Conservation (phyloP, 352 stramenopile genomes). For the Globisporangium camurandrum region DNA sequence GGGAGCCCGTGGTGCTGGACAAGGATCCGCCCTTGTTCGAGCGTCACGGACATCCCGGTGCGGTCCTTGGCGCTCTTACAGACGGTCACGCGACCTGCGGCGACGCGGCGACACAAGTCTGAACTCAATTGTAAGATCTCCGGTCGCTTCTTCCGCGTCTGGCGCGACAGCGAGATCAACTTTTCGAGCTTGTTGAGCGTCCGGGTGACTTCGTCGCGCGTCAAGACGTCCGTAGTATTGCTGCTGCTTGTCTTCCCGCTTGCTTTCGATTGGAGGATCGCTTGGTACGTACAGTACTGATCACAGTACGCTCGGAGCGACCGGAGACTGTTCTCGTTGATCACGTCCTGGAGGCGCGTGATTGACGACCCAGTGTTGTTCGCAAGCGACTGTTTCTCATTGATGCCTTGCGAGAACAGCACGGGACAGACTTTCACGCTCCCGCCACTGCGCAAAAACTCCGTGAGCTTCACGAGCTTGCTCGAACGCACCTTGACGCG, state of each 20-base stretch:
- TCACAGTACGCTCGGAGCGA: slow-evolving; percentile 63
- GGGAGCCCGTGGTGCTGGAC: slow-evolving; percentile 70
- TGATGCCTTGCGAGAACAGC: slow-evolving; percentile 88
- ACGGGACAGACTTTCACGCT: slow-evolving; percentile 63
- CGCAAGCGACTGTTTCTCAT: slow-evolving; percentile 89
- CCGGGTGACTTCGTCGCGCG: slow-evolving; percentile 47
- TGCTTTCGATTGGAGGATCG: slow-evolving; percentile 32
- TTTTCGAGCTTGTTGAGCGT: slow-evolving; percentile 60
- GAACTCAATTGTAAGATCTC: slow-evolving; percentile 84
- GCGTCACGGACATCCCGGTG: slow-evolving; percentile 96
- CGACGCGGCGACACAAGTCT: slow-evolving; percentile 72
- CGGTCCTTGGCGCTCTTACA: slow-evolving; percentile 98
- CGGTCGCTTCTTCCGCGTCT: slow-evolving; percentile 74
- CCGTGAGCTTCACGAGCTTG: slow-evolving; percentile 63
- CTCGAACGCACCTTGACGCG: slow-evolving; percentile 66
- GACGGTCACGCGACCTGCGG: slow-evolving; percentile 89
- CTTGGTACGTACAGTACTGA: slow-evolving; percentile 66
- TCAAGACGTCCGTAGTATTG: slow-evolving; percentile 17
- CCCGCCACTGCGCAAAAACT: slow-evolving; percentile 42
- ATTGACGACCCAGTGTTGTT: slow-evolving; percentile 83
- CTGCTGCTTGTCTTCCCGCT: too few species aligned
- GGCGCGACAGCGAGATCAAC: slow-evolving; percentile 53
- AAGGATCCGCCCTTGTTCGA: slow-evolving; percentile 89
- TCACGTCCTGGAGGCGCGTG: slow-evolving; percentile 73
- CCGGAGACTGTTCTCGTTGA: slow-evolving; percentile 73